Evolutionary conservation across 306 rosid genomes (phyloP), one percentile per base, ranked within the genome.

Genomic region (Abrus pulchellus): DNA sequence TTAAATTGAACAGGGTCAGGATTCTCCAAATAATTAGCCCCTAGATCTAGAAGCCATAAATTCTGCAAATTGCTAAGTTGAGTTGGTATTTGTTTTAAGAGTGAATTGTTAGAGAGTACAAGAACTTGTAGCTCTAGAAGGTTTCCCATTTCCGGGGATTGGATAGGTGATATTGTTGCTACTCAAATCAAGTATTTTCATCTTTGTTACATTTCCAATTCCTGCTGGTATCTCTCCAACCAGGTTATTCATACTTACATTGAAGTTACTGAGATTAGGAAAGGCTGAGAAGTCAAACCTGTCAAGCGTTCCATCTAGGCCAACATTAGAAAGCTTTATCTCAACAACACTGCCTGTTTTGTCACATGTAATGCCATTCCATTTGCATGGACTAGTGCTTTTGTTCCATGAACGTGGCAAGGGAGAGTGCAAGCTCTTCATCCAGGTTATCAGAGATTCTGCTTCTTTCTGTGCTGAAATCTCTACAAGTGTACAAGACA

Each of bases 201-300:
- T 27, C 33, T 66, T 74, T 53, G 75, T 81, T 54, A 50, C 50
- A 41, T 81, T 81, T 54, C 54, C 80, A 64, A 81, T 81, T 49
- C 80, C 76, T 6, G 67, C 0, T 9, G 80, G 84, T 55, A 81
- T 44, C 9, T 74, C 50, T 65, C 70, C 80, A 53, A 81, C 84
- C 20, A 81, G 49, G 56, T 74, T 81, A 41, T 81, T 81, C 68
- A 54, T 1, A 54, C 2, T 81, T 69, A 81, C 63, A 81, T 74
- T 74, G 50, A 81, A 29, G 40, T 66, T 54, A 33, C 2, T 74
- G 68, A 81, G 80, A 66, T 66, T 81, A 33, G 84, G 68, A 81
- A 81, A 56, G 33, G 80, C 80, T 43, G 84, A 81, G 62, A 81
- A 81, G 27, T 81, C 85, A 66, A 81, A 74, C 85, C 85, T 74